phyloP scores from a whole-genome alignment of 495 filamentous ascomycete species.

The Hypoxylon crocopeplum region DNA sequence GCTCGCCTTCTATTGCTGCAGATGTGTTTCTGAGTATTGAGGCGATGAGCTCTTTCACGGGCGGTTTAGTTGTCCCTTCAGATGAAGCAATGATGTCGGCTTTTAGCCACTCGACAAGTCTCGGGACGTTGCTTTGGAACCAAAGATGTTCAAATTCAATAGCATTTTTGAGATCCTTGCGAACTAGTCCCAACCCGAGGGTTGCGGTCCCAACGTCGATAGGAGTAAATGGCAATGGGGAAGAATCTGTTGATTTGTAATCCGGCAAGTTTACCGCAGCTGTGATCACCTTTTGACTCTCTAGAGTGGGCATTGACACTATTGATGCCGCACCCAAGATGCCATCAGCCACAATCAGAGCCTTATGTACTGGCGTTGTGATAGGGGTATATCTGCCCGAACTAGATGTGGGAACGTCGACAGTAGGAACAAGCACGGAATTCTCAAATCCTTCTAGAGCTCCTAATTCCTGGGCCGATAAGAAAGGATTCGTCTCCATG shows the following conservation, averaged over 20 bases:
- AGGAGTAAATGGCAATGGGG: conserved; percentile 42
- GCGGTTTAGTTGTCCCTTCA: conserved; percentile 59
- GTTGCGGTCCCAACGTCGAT: conserved; percentile 55
- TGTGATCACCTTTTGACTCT: conserved; percentile 44
- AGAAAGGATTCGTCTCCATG: conserved; percentile 57
- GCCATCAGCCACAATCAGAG: conserved; percentile 76
- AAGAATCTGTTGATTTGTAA: conserved; percentile 42
- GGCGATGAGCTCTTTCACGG: conserved; percentile 67
- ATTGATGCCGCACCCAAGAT: conserved; percentile 52
- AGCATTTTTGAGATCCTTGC: conserved; percentile 70
- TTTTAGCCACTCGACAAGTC: conserved; percentile 72
- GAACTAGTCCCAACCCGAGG: conserved; percentile 68
- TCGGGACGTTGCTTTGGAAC: conserved; percentile 72
- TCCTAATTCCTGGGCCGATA: conserved; percentile 45
- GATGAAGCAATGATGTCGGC: conserved; percentile 51
- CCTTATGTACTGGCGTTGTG: conserved; percentile 84
- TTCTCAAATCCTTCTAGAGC: conserved; percentile 52
- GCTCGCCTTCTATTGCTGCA: conserved; percentile 57
- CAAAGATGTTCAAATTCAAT: conserved; percentile 74
- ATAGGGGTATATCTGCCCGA: conserved; percentile 67
- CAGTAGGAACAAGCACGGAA: conserved; percentile 72
- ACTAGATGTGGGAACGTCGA: conserved; percentile 69
- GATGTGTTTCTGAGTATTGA: conserved; percentile 69
- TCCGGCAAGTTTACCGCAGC: conserved; percentile 52
- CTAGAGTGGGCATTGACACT: conserved; percentile 44